Base-by-base conservation (phyloP, 108 stramenopile species). In the Stephanodiscus minutulus region DNA sequence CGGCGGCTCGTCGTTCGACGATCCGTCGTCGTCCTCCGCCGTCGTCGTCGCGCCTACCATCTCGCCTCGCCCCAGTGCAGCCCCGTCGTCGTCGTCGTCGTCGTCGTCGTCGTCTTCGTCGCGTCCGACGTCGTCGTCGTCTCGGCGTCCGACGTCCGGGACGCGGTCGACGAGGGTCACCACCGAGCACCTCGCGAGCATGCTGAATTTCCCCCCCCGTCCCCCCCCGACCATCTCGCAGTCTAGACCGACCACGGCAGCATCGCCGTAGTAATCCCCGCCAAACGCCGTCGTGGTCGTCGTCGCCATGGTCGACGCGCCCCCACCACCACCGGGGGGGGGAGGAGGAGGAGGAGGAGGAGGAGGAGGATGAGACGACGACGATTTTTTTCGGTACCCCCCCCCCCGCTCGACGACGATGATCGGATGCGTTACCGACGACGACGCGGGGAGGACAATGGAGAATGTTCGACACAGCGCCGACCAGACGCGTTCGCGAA, bases 171-270 rank as follows among this genome's bases (percentile, higher is more conserved):
- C n/a, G n/a, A 83, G 53, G 0, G 76, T 74, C 8, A 83, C 82
- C 11, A 79, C 68, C 3, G 77, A 79, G 43, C 82, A 83, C 27
- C 82, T 21, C 28, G 75, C 82, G 33, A 83, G 61, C 21, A 79
- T n/a, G 39, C 82, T 83, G 11, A 47, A 70, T 55, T 25, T 49
- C 0, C 82, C 82, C 13, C 65, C 68, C 64, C 68, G 61, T 3
- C 82, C 82, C 13, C 74, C 82, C 13, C 82, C 77, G 5, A 83
- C 82, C 82, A 83, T 83, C 70, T 83, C 82, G 37, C 82, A 83
- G 54, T 83, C 82, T 25, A 83, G 67, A 17, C 82, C 82, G 41
- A 83, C 64, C 7, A 83, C 73, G 15, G 35, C 36, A 25, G 66
- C 64, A 22, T 77, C 60, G 43, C 64, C 61, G 46, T 69, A 80